These are phyloP conservation scores for Populus tomentosa DNA, from an alignment of 441 rosid species.

Conservation along the genomic window DNA sequence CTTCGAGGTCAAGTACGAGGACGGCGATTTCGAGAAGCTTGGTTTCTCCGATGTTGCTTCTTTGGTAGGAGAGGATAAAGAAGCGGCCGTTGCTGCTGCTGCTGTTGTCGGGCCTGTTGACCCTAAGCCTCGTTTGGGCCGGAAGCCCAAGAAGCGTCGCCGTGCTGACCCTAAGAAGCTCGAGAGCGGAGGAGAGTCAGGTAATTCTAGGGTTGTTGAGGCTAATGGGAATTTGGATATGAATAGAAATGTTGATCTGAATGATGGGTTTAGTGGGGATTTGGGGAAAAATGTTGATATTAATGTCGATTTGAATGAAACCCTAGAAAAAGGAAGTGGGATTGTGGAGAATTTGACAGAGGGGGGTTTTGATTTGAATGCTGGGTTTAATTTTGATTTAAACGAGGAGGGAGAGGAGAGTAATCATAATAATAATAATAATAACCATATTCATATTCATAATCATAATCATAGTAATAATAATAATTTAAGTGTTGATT, in stretches of 20 bases:
- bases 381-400: slow-evolving; percentile 54
- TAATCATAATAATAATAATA: no score
- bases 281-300: slow-evolving; percentile 25
- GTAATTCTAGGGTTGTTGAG: not conserved
- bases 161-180: slow-evolving; percentile 33
- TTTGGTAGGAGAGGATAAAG: slow-evolving; percentile 17
- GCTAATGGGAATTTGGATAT: slow-evolving; percentile 21
- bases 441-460: no score
- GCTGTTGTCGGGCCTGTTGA: slow-evolving; percentile 6
- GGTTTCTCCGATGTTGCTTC: slow-evolving; percentile 40
- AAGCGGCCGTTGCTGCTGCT: not conserved
- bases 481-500: slow-evolving; percentile 1
- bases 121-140: slow-evolving; percentile 39
- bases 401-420: slow-evolving; percentile 18
- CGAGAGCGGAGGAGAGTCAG: slow-evolving; percentile 2
- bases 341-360: slow-evolving; percentile 13
- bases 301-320: slow-evolving; percentile 49
- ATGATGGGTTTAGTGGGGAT: slow-evolving; percentile 28
- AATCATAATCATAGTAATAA: not conserved
- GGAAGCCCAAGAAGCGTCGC: slow-evolving; percentile 59
- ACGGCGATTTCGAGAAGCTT: slow-evolving; percentile 62
- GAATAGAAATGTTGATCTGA: slow-evolving; percentile 39
- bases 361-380: slow-evolving; percentile 61
- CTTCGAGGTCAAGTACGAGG: slow-evolving; percentile 60
- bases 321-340: slow-evolving; percentile 27